Evolutionary conservation across 179 eudicot species (phyloP).

Genomic region (Beta macrorhiza): DNA sequence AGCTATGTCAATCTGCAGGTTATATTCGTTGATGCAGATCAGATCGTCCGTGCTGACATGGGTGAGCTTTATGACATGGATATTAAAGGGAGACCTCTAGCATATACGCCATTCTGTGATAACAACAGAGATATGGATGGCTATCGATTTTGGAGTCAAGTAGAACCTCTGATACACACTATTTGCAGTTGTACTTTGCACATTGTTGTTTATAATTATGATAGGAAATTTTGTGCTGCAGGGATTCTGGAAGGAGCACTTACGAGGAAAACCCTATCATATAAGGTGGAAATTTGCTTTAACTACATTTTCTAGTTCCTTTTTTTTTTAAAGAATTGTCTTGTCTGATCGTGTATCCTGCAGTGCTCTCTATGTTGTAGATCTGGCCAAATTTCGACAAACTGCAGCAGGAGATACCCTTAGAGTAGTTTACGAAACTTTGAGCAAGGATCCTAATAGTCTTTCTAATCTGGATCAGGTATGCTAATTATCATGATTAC

Average conservation of each 20-base stretch:
- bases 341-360: conserved; percentile 28
- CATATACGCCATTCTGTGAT: conserved; percentile 97
- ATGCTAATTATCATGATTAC: conserved; percentile 25
- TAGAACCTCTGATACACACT: conserved; percentile 27
- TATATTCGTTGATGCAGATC: conserved; percentile 98
- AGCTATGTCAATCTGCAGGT: conserved; percentile 54
- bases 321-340: not conserved
- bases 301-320: not conserved
- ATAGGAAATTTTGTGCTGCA: conserved; percentile 30
- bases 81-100: conserved; percentile 85
- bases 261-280: conserved; percentile 93
- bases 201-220: not conserved
- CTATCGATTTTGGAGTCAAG: conserved; percentile 95
- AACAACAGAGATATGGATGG: conserved; percentile 99
- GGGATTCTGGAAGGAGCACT: conserved; percentile 99
- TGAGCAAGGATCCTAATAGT: conserved; percentile 99
- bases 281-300: conserved; percentile 55
- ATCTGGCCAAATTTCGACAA: conserved; percentile 87
- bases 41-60: conserved; percentile 89
- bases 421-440: conserved; percentile 87
- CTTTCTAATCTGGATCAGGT: conserved; percentile 98
- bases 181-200: not conserved
- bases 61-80: conserved; percentile 99
- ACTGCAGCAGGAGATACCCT: conserved; percentile 95
- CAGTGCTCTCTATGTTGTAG: conserved; percentile 97